Evolutionary conservation across 345 rosid genomes (phyloP).

Genomic region (Citrus inodora): DNA sequence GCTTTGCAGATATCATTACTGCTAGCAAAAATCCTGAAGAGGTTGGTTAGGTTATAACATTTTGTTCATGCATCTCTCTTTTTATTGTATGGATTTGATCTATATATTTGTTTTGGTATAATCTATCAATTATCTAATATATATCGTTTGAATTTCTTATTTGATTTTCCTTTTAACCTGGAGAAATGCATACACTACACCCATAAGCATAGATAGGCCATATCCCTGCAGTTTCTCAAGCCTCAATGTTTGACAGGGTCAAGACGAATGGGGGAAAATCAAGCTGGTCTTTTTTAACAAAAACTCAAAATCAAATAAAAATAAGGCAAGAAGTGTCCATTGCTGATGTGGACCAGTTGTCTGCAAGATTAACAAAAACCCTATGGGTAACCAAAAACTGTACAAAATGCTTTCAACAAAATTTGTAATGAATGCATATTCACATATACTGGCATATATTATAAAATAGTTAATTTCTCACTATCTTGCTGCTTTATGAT

Average conservation of each 20-base stretch:
- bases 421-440: neutral
- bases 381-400: neutral
- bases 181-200: neutral
- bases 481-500: neutral
- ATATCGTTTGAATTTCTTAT: neutral
- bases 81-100: neutral
- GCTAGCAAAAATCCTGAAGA: slow-evolving; percentile 57
- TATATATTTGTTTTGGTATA: neutral
- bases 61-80: neutral
- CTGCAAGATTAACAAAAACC: neutral
- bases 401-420: neutral
- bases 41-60: slow-evolving; percentile 40
- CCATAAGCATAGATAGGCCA: neutral
- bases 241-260: neutral
- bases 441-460: neutral
- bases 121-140: neutral
- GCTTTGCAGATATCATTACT: slow-evolving; percentile 49
- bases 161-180: neutral
- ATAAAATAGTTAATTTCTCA: neutral
- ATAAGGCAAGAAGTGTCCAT: neutral
- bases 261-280: neutral
- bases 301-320: no score
- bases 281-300: neutral
- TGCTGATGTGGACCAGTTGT: neutral
- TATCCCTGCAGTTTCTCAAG: no score